phyloP scores from a whole-genome alignment of 139 green algal species.

The Raphidocelis subcapitata region DNA sequence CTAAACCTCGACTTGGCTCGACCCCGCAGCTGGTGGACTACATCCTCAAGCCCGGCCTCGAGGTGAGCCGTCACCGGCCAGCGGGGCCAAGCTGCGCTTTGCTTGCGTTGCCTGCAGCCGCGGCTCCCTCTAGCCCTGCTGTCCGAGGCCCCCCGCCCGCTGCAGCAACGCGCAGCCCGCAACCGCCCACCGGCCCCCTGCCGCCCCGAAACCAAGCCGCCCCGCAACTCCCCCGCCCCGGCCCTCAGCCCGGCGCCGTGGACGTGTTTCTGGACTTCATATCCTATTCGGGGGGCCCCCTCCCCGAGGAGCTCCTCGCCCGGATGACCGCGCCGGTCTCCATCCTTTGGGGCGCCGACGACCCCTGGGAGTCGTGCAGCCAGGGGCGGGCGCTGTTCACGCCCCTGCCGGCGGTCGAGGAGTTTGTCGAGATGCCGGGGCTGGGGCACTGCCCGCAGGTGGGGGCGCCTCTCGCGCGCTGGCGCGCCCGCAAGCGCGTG shows the following conservation, averaged over 20 bases:
- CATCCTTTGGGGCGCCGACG: conserved; percentile 88
- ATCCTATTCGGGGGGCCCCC: conserved; percentile 82
- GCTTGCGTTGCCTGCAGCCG: neutral
- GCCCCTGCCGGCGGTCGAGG: conserved; percentile 56
- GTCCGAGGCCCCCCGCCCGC: no score
- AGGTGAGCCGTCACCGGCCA: conserved; percentile 34
- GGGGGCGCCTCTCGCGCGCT: no score
- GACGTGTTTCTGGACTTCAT: conserved; percentile 99
- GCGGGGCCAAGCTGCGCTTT: no score
- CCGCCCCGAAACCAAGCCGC: no score
- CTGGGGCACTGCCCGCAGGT: conserved; percentile 88
- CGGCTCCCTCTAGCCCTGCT: neutral
- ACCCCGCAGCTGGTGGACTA: conserved; percentile 37
- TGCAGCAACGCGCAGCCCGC: no score
- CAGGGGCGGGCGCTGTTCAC: conserved; percentile 66
- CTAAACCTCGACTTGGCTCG: no score
- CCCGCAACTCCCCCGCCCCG: no score
- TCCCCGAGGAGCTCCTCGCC: conserved; percentile 88
- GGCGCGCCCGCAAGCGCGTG: no score
- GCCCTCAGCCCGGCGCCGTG: conserved; percentile 78
- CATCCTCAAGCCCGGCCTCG: conserved; percentile 89
- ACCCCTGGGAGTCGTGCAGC: conserved; percentile 87
- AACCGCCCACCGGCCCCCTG: no score
- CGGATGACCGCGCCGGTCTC: conserved; percentile 63
- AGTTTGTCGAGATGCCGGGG: conserved; percentile 84